phyloP scores from a whole-genome alignment of 2,329 filamentous ascomycete genomes.

The Neurospora sp. region DNA sequence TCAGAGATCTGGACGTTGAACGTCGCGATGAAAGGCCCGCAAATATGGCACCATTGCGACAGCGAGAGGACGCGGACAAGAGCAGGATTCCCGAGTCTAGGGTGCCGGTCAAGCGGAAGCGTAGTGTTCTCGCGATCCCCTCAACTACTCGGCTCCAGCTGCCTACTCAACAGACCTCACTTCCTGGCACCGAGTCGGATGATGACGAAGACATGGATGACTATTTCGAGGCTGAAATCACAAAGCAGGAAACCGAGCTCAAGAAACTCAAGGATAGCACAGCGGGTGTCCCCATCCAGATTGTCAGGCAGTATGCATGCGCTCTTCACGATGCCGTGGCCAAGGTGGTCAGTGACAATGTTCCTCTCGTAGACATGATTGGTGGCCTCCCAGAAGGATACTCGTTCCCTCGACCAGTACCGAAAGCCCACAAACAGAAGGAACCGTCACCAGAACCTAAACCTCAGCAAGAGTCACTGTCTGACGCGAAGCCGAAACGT shows the following conservation, averaged over 20 bases:
- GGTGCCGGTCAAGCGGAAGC: constrained; percentile 11
- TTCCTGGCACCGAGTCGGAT: constrained; percentile 29
- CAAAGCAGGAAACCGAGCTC: constrained; percentile 39
- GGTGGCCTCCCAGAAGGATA: constrained; percentile 29
- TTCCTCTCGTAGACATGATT: constrained; percentile 33
- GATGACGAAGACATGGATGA: constrained; percentile 50
- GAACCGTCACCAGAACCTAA: constrained; percentile 6
- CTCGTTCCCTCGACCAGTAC: constrained; percentile 14
- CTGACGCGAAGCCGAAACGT: not conserved
- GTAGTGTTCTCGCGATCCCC: constrained; percentile 7
- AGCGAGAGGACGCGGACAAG: constrained; percentile 11
- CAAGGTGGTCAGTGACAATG: constrained; percentile 34
- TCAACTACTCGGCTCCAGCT: constrained; percentile 9
- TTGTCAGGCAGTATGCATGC: constrained; percentile 36
- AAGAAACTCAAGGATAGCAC: constrained; percentile 32
- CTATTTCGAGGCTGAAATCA: constrained; percentile 43
- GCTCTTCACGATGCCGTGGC: constrained; percentile 39
- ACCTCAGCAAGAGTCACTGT: not conserved
- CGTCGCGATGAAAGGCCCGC: not conserved
- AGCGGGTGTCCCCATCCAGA: constrained; percentile 29
- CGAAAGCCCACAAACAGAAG: not conserved
- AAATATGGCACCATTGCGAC: constrained; percentile 7
- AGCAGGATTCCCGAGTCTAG: constrained; percentile 5
- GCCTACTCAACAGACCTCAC: constrained; percentile 7
- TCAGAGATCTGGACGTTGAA: constrained; percentile 3